These are phyloP conservation scores for Acer saccharum DNA, from an alignment of 345 rosid genomes.

Conservation along the genomic window DNA sequence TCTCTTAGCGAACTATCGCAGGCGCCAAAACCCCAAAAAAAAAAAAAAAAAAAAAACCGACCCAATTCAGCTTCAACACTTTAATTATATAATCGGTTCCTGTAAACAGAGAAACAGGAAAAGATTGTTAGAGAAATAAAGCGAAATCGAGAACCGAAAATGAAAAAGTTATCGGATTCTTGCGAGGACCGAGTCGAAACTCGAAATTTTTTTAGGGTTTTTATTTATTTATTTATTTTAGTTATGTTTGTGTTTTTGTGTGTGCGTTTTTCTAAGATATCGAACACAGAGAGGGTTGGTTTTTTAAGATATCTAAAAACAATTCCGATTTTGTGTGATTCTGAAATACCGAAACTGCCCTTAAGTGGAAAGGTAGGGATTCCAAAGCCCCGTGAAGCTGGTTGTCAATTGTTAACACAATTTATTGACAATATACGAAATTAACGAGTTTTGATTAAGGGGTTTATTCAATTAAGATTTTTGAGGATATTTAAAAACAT, in stretches of 20 bases:
- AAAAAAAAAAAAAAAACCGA: neutral
- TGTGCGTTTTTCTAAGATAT: neutral
- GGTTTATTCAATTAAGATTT: no score
- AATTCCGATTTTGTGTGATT: neutral
- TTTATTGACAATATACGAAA: no score
- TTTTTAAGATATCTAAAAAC: neutral
- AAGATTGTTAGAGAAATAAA: neutral
- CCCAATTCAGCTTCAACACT: neutral
- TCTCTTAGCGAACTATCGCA: neutral
- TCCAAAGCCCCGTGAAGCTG: no score
- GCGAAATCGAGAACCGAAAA: neutral
- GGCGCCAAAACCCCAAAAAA: neutral
- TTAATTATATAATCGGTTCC: conserved; percentile 17
- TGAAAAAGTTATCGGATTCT: neutral
- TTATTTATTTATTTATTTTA: neutral
- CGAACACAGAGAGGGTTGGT: neutral
- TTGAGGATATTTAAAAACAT: no score
- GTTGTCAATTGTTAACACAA: no score
- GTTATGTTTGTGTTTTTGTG: neutral
- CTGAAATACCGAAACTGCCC: conserved; percentile 31
- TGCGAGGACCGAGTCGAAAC: neutral
- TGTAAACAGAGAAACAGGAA: conserved; percentile 23
- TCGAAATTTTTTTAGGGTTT: conserved; percentile 15
- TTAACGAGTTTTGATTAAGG: no score
- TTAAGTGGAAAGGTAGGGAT: neutral